Percentiles rank a stretch among this genome's conserved stretches.
Evolutionary conservation across 1,139 yeast species (phyloP).

Genomic region (Blastobotrys serpentis): DNA sequence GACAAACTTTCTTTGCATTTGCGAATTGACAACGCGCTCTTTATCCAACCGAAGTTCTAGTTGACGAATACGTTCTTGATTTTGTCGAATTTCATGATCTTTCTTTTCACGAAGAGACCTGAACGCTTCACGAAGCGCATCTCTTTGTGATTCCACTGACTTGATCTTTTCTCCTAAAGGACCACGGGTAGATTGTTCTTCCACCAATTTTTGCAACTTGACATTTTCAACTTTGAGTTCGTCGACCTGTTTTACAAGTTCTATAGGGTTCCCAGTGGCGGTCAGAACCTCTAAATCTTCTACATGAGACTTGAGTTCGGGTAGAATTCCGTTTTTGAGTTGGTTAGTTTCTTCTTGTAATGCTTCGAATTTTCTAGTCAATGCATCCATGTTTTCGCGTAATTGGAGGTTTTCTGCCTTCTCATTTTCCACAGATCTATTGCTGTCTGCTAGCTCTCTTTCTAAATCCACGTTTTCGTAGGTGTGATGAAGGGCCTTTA

Average conservation of each 20-base stretch:
- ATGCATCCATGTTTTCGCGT: conserved; percentile 22
- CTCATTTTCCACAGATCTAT: conserved; percentile 27
- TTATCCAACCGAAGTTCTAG: conserved; percentile 34
- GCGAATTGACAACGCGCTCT: conserved; percentile 29
- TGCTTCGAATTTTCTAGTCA: conserved; percentile 32
- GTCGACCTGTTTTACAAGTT: conserved; percentile 34
- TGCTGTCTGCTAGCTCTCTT: conserved; percentile 27
- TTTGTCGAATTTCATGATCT: conserved; percentile 39
- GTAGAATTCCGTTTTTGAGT: conserved; percentile 36
- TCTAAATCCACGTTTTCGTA: conserved; percentile 28
- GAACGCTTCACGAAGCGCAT: conserved; percentile 44
- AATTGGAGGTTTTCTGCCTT: conserved; percentile 28
- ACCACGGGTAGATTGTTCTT: conserved; percentile 35
- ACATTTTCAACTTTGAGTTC: conserved; percentile 39
- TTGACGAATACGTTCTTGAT: conserved; percentile 34
- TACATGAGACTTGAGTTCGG: conserved; percentile 31
- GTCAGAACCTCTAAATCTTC: conserved; percentile 33
- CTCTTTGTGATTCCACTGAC: conserved; percentile 43
- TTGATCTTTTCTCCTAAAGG: conserved; percentile 39
- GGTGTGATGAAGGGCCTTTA: conserved; percentile 16
- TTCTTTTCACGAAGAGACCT: conserved; percentile 40
- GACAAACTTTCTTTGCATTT: conserved; percentile 33
- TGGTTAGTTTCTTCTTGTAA: conserved; percentile 37
- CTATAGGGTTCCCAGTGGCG: conserved; percentile 36
- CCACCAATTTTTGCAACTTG: conserved; percentile 34